Evolutionary conservation across 306 rosid genomes (phyloP), one percentile per base, ranked within the genome.

Genomic region (Glycine soja): DNA sequence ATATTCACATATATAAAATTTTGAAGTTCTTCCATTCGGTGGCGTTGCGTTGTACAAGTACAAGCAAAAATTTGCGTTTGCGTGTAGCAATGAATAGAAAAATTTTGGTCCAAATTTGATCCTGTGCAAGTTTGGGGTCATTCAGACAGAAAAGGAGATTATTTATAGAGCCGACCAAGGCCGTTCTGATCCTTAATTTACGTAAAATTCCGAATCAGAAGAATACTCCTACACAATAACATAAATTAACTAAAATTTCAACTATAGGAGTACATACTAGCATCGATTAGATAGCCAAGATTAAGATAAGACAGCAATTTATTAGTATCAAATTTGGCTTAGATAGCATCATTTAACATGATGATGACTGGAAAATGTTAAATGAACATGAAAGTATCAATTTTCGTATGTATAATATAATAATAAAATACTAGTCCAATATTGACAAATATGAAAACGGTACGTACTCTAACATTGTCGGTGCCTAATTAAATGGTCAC

Each of bases 391-490:
- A 45, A 75, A 75, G 36, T 59, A 81, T 24, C 30, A 61, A n/a
- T 12, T 14, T 24, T 24, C 30, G 30, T 24, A 24, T 24, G 2
- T 24, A 24, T 24, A 24, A 24, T 24, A 24, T 24, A 24, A 24
- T 24, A 24, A 50, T 32, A 13, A 63, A n/a, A n/a, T 36, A 58
- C 30, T 15, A 4, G 6, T 38, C 43, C 43, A 4, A 47, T 30
- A 45, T 16, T 38, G n/a, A 73, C 43, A 75, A 61, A 62, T 64
- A 19, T 63, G 80, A 81, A 77, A 66, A 30, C 24, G 64, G 73
- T 85, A 50, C 40, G 6, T 54, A 8, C 16, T 74, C 75, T 16
- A 78, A 14, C 51, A 62, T n/a, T 78, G 86, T 86, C 88, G 88
- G 86, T 86, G 79, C 76, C 66, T 70, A 61, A 0, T 59, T 19